Conservation (phyloP, 2,329 filamentous ascomycete species). For the Cladosporium sp. region DNA sequence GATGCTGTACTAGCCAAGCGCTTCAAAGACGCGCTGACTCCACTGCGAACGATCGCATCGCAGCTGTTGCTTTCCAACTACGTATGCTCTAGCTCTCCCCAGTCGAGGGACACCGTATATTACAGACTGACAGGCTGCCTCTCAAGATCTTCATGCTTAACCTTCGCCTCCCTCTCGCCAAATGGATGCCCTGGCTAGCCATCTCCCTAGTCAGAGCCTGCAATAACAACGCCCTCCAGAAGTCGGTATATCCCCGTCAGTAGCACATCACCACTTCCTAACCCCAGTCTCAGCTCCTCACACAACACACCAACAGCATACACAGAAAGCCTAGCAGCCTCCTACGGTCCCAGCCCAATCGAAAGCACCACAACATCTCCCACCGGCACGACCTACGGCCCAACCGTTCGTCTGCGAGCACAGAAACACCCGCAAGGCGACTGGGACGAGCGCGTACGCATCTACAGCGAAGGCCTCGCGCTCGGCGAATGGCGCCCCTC, state of each 20-base stretch:
- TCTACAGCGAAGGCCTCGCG: slow-evolving; percentile 51
- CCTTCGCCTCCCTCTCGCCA: slow-evolving; percentile 36
- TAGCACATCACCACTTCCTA: not conserved
- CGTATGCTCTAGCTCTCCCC: not conserved
- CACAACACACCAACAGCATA: not conserved
- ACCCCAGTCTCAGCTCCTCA: not conserved
- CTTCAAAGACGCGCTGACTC: not conserved
- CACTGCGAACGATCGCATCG: not conserved
- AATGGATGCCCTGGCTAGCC: slow-evolving; percentile 40
- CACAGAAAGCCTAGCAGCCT: slow-evolving; percentile 40
- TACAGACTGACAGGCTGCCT: slow-evolving; percentile 5
- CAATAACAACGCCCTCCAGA: not conserved
- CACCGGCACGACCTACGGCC: slow-evolving; percentile 34
- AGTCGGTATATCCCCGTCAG: not conserved
- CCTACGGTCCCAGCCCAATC: slow-evolving; percentile 45
- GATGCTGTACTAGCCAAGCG: not conserved
- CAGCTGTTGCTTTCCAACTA: slow-evolving; percentile 1
- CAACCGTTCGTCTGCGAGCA: slow-evolving; percentile 37
- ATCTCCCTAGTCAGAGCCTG: slow-evolving; percentile 42
- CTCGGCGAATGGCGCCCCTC: slow-evolving; percentile 47
- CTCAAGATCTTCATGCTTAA: slow-evolving; percentile 47
- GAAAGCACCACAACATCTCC: slow-evolving; percentile 38
- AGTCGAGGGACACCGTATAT: not conserved
- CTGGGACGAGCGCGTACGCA: slow-evolving; percentile 47
- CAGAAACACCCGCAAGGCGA: slow-evolving; percentile 34